A percentile compares a stretch with the other conserved stretches of the same genome.
These are phyloP conservation scores for Erysimum cheiri DNA, from an alignment of 441 rosid species.

Conservation along the genomic window DNA sequence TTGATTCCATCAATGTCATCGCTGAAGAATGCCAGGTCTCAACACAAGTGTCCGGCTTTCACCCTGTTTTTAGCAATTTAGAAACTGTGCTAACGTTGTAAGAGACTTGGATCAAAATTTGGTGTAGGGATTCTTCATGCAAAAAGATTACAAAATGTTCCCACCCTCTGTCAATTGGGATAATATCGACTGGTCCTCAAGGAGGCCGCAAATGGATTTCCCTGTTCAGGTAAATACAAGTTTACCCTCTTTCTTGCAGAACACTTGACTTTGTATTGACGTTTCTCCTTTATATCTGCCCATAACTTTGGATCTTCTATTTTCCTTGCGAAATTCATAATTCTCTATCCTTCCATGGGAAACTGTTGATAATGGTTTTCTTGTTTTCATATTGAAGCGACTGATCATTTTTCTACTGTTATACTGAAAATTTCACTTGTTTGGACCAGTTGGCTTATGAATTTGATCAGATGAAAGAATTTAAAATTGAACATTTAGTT, in stretches of 20 bases:
- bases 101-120: slow-evolving; percentile 29
- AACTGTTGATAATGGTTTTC: slow-evolving; percentile 8
- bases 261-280: background rate
- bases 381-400: background rate
- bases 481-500: background rate
- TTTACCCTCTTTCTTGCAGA: slow-evolving; percentile 11
- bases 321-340: slow-evolving; percentile 10
- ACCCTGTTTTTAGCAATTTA: slow-evolving; percentile 4
- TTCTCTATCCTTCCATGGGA: background rate
- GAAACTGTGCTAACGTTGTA: slow-evolving; percentile 28
- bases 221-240: slow-evolving; percentile 83
- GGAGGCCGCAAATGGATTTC: slow-evolving; percentile 97
- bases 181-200: slow-evolving; percentile 84
- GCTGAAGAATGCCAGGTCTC: slow-evolving; percentile 91
- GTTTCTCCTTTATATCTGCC: background rate
- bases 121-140: slow-evolving; percentile 97
- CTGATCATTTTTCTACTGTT: slow-evolving; percentile 23
- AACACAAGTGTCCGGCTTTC: background rate
- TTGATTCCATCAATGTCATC: slow-evolving; percentile 79
- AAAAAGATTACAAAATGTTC: slow-evolving; percentile 97
- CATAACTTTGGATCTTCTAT: background rate
- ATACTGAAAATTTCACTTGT: background rate
- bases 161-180: slow-evolving; percentile 96
- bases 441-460: background rate
- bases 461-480: background rate